Evolutionary conservation across 2,329 filamentous ascomycete genomes (phyloP).

Genomic region (Neonectria punicea): DNA sequence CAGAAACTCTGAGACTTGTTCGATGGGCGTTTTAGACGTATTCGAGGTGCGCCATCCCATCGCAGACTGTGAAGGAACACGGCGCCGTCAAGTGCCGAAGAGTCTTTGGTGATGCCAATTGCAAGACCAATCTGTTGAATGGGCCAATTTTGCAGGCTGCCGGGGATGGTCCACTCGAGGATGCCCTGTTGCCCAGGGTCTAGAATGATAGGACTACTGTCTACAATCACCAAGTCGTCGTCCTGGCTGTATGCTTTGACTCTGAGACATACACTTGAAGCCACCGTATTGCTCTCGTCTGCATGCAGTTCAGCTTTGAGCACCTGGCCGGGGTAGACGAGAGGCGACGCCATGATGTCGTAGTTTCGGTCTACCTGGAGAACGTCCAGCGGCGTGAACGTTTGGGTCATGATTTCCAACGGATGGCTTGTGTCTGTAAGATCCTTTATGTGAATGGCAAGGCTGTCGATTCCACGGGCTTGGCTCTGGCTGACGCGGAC

Average conservation of each 20-base stretch:
- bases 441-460: conserved; percentile 1
- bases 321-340: conserved; percentile 6
- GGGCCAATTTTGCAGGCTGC: conserved; percentile 1
- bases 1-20: conserved; percentile 14
- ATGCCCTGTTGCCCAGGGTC: not conserved
- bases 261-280: not conserved
- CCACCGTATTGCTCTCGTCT: not conserved
- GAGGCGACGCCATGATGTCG: conserved; percentile 13
- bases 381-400: conserved; percentile 9
- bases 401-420: conserved; percentile 8
- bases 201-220: not conserved
- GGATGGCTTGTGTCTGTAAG: not conserved
- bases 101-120: not conserved
- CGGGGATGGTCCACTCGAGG: conserved; percentile 12
- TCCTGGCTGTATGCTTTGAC: conserved; percentile 9
- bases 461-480: conserved; percentile 1
- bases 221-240: conserved; percentile 3
- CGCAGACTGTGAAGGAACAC: conserved; percentile 8
- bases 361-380: conserved; percentile 13
- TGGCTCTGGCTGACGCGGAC: not conserved
- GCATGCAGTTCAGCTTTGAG: conserved; percentile 7
- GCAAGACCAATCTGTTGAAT: conserved; percentile 12
- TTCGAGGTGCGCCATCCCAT: conserved; percentile 8
- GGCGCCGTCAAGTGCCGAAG: not conserved
- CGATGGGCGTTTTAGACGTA: not conserved